Base-by-base conservation (phyloP, 2,329 filamentous ascomycete species). In the Dothistroma pini region DNA sequence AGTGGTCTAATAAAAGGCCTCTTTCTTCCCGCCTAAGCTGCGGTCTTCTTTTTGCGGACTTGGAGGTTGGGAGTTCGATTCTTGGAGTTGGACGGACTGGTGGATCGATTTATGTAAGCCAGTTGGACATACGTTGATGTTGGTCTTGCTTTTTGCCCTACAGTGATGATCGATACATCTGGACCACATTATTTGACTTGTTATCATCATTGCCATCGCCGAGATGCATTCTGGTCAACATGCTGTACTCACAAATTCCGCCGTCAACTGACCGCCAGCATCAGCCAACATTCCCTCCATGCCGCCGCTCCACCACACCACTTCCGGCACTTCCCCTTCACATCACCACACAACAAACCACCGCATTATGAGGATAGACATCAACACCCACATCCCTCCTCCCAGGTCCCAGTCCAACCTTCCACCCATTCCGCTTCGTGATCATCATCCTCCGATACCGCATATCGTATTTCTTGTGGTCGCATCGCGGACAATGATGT, bases 401-500 rank as follows among this genome's bases (percentile, higher is more conserved):
- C 12, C 58, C 61, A 6, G 70, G 66, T 5, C 70, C 69, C 10
- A 62, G 31, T 0, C 70, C 70, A n/a, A 71, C 16, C 35, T 66
- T 68, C 55, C 61, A 65, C 1, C 74, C 75, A 21, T 63, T 66
- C 49, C 60, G 57, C 59, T 66, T 65, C 6, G 67, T 63, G 32
- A 65, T 59, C 49, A 70, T 67, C 60, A 71, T 63, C 19, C 68
- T 49, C 54, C 65, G 54, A 56, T 60, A 61, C 29, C 68, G 66
- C 63, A 66, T 67, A 50, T 69, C 66, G 19, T 69, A 66, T 38
- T 62, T 56, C 21, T 67, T 57, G 57, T 68, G 68, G 34, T 71
- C 67, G 62, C 72, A 74, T 22, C 59, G 47, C 25, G 71, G 71
- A 63, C 72, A 74, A 34, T 62, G 60, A 34, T 58, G 32, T 11